Evolutionary conservation across 108 stramenopile genomes (phyloP), one percentile per base, ranked within the genome.

Genomic region (Nitzschia sp.): DNA sequence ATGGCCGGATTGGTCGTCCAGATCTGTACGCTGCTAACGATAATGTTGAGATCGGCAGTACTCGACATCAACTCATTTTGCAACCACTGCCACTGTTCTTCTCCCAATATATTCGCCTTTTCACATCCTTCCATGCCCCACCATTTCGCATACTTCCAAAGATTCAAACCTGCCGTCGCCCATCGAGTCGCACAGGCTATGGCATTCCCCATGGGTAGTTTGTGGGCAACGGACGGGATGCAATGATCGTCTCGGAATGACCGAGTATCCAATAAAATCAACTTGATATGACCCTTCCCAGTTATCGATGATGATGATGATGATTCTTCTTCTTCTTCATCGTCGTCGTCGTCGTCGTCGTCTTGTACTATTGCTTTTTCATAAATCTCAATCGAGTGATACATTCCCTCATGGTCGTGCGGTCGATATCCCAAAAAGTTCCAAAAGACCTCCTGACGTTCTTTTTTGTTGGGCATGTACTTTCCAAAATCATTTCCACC

Each of bases 81-180:
- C 23, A 96, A 63, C 96, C 96, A 96, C 8, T 50, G 32, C 92
- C 92, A 97, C 73, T 97, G 96, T 16, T 81, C 86, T 28, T 81
- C 68, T 48, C 92, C 94, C 55, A 97, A 71, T 16, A 97, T 34
- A 17, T 80, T 66, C 31, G 46, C 45, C 5, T 56, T 30, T 45
- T 19, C 44, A 64, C 75, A 76, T 1, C 31, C 54, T 2, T 34
- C 75, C 61, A 60, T 60, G 5, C 58, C 63, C 80, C 79, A 78
- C 17, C 41, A 17, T 25, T 36, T 35, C n/a, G 71, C 46, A 50
- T 46, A 78, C 19, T 57, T 59, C 52, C 66, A 69, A 21, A 86
- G 53, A 25, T 80, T 25, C 25, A 86, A 80, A 9, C 90, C 87
- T 35, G 87, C 82, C 62, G 84, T 77, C 22, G 85, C 15, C 86